Conservation (phyloP, 2,329 filamentous ascomycete genomes). For the Penicillium verrucosum region DNA sequence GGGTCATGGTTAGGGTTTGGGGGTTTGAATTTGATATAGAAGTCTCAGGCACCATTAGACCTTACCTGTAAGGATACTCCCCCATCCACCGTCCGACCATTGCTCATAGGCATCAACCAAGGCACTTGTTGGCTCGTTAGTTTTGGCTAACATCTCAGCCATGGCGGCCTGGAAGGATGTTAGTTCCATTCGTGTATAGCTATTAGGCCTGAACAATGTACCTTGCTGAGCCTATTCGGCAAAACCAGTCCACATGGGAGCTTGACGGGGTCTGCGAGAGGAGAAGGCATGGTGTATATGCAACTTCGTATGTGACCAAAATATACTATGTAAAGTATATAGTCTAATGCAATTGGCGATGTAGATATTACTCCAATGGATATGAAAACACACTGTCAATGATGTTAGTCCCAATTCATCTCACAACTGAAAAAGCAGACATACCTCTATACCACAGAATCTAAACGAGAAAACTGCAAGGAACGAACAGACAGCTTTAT, state of each 20-base stretch:
- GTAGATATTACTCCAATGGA: not conserved
- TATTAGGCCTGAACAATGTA: not conserved
- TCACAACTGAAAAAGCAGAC: not conserved
- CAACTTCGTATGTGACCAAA: not conserved
- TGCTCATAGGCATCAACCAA: slow-evolving; percentile 48
- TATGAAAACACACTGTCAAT: not conserved
- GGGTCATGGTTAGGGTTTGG: not conserved
- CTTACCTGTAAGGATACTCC: slow-evolving; percentile 43
- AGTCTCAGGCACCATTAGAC: not conserved
- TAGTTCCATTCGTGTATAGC: not conserved
- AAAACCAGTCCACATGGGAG: slow-evolving; percentile 56
- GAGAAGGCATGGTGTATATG: slow-evolving; percentile 21
- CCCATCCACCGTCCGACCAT: slow-evolving; percentile 50
- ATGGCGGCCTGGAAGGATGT: slow-evolving; percentile 41
- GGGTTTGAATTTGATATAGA: too few species aligned
- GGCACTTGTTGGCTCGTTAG: slow-evolving; percentile 44
- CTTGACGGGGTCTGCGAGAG: slow-evolving; percentile 45
- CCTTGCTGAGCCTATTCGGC: slow-evolving; percentile 54
- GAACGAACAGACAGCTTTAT: not conserved
- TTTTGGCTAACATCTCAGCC: slow-evolving; percentile 45
- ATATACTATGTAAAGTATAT: not conserved
- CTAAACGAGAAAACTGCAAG: not conserved
- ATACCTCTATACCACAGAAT: not conserved
- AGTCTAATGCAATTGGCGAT: not conserved
- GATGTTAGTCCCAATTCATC: not conserved